Percentiles rank a stretch among this genome's conserved stretches.
Evolutionary conservation across 805 yeast genomes (phyloP).

Genomic region (Torulaspora quercuum): DNA sequence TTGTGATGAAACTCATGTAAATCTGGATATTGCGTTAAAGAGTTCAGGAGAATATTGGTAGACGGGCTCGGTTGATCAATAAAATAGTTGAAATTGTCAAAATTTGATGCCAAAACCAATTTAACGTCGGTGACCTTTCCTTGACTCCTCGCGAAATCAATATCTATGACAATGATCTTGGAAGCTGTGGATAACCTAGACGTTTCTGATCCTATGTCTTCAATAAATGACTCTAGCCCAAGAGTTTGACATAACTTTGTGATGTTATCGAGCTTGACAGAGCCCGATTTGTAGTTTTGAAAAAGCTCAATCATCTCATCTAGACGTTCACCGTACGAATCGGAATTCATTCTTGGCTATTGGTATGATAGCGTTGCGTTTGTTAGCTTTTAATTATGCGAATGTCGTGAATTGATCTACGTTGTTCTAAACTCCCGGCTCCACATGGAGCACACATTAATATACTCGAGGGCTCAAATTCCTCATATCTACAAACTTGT

Average conservation of each 20-base stretch:
- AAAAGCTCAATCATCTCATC: slow-evolving; percentile 32
- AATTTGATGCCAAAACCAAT: slow-evolving; percentile 37
- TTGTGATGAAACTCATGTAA: slow-evolving; percentile 34
- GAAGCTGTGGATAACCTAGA: slow-evolving; percentile 38
- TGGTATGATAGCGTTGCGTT: neutral
- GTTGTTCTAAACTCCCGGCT: neutral
- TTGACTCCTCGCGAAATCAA: slow-evolving; percentile 31
- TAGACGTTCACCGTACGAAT: slow-evolving; percentile 28
- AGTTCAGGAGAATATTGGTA: slow-evolving; percentile 33
- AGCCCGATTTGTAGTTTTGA: slow-evolving; percentile 36
- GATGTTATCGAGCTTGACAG: slow-evolving; percentile 33
- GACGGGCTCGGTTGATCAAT: slow-evolving; percentile 17
- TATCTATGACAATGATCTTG: slow-evolving; percentile 38
- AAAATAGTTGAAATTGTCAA: slow-evolving; percentile 37
- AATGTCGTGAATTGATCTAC: neutral
- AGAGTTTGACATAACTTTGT: slow-evolving; percentile 36
- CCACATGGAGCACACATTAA: too few relatives aligned
- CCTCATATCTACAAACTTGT: too few relatives aligned
- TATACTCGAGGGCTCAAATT: too few relatives aligned
- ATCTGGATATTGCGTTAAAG: slow-evolving; percentile 29
- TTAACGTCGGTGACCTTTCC: slow-evolving; percentile 35
- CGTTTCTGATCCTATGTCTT: slow-evolving; percentile 27
- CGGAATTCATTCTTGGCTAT: slow-evolving; percentile 23
- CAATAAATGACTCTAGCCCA: slow-evolving; percentile 36
- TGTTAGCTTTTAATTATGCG: too few relatives aligned